Conservation (phyloP, 441 rosid species). For the Pelargonium australe region DNA sequence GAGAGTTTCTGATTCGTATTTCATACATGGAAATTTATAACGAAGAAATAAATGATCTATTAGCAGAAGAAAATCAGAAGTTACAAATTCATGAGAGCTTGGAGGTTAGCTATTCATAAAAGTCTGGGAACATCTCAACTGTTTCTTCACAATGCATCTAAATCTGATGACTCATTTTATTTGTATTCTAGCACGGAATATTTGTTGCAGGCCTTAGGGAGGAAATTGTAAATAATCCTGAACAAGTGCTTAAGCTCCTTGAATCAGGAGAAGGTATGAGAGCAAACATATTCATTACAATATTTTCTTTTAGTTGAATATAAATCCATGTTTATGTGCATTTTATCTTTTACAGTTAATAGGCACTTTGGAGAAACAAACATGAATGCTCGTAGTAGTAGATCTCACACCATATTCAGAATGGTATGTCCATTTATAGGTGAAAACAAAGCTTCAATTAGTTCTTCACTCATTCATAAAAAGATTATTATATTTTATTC, state of each 20-base stretch:
- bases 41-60: conserved; percentile 85
- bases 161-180: conserved; percentile 15
- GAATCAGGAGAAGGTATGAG: conserved; percentile 83
- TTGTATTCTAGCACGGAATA: conserved; percentile 55
- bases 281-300: conserved; percentile 5
- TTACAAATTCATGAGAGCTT: conserved; percentile 85
- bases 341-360: conserved; percentile 39
- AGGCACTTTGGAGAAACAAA: conserved; percentile 95
- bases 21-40: conserved; percentile 94
- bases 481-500: background rate
- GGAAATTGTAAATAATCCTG: conserved; percentile 73
- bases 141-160: conserved; percentile 5
- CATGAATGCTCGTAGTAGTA: conserved; percentile 90
- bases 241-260: conserved; percentile 70
- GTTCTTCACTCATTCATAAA: background rate
- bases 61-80: conserved; percentile 67
- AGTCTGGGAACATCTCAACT: background rate
- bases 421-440: conserved; percentile 47
- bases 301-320: conserved; percentile 12
- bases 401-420: conserved; percentile 92
- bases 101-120: conserved; percentile 44
- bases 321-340: conserved; percentile 7
- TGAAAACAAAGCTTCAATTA: conserved; percentile 4
- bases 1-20: conserved; percentile 83
- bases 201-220: conserved; percentile 82